phyloP scores from a whole-genome alignment of 2,329 filamentous ascomycete species.

The Microcyclospora pomicola region DNA sequence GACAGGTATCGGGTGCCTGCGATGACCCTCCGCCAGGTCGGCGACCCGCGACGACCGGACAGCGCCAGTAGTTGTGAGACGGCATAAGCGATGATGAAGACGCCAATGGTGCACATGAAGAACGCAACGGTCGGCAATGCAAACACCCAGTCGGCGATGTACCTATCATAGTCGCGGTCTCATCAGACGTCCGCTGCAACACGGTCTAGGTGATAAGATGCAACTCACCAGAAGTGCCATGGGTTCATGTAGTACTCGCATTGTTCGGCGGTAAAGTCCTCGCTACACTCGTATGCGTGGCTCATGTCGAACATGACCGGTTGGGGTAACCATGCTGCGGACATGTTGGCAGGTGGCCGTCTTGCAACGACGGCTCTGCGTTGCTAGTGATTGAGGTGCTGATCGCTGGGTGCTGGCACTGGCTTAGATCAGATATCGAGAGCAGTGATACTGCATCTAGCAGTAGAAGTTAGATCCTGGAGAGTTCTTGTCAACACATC shows the following conservation, averaged over 20 bases:
- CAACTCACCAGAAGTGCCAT: constrained; percentile 37
- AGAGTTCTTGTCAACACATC: too few relatives aligned
- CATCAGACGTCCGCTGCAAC: too few relatives aligned
- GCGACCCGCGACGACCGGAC: neutral
- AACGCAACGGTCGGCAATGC: constrained; percentile 40
- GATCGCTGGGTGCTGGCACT: neutral
- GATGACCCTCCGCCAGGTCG: constrained; percentile 14
- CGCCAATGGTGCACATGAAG: constrained; percentile 34
- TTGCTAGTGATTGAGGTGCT: constrained; percentile 3
- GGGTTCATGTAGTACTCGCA: constrained; percentile 33
- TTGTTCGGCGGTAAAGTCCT: constrained; percentile 25
- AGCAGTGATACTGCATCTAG: too few relatives aligned
- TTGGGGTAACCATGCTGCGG: constrained; percentile 26
- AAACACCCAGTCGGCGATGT: constrained; percentile 41
- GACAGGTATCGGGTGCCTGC: constrained; percentile 28
- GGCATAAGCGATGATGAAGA: constrained; percentile 33
- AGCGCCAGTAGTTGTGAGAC: constrained; percentile 16
- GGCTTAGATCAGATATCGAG: too few relatives aligned
- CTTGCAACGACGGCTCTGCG: neutral
- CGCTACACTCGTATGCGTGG: constrained; percentile 17
- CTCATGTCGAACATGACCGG: constrained; percentile 30
- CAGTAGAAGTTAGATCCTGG: too few relatives aligned
- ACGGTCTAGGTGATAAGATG: too few relatives aligned
- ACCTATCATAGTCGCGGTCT: constrained; percentile 25
- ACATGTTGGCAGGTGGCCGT: constrained; percentile 1